Conservation (phyloP, 257 asterid genomes). For the Fraxinus anomala region DNA sequence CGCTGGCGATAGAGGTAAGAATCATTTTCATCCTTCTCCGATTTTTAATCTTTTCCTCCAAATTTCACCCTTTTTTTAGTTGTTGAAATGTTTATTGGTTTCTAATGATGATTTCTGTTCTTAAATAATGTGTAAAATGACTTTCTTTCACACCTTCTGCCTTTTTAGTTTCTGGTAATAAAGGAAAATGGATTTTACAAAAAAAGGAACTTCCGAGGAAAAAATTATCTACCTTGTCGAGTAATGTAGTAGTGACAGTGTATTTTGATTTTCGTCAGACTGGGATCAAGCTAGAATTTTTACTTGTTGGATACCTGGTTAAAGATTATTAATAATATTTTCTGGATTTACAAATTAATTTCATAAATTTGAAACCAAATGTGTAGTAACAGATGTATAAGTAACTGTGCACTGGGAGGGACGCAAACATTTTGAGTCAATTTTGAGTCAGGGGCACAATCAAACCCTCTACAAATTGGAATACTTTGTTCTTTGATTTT, state of each 20-base stretch:
- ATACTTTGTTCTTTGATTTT: too few relatives aligned
- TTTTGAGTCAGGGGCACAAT: too few relatives aligned
- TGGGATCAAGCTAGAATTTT: background rate
- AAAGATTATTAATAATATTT: background rate
- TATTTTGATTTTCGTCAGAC: background rate
- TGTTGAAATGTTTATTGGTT: background rate
- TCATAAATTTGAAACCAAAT: background rate
- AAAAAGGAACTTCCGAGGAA: background rate
- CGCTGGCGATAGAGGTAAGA: slow-evolving; percentile 90
- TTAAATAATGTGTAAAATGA: background rate
- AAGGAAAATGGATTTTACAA: background rate
- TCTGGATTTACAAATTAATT: background rate
- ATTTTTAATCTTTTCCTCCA: background rate
- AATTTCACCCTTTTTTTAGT: background rate
- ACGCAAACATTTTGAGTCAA: too few relatives aligned
- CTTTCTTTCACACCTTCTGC: background rate
- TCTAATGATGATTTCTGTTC: background rate
- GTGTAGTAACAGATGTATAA: background rate
- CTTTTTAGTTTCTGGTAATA: background rate
- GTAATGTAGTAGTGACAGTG: background rate
- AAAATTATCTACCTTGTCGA: background rate
- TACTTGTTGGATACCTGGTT: background rate
- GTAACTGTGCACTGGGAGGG: background rate
- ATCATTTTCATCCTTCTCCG: background rate
- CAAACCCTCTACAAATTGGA: too few relatives aligned